These are phyloP conservation scores for Penicillium flavigenum DNA, from an alignment of 495 filamentous ascomycete species.

Conservation along the genomic window DNA sequence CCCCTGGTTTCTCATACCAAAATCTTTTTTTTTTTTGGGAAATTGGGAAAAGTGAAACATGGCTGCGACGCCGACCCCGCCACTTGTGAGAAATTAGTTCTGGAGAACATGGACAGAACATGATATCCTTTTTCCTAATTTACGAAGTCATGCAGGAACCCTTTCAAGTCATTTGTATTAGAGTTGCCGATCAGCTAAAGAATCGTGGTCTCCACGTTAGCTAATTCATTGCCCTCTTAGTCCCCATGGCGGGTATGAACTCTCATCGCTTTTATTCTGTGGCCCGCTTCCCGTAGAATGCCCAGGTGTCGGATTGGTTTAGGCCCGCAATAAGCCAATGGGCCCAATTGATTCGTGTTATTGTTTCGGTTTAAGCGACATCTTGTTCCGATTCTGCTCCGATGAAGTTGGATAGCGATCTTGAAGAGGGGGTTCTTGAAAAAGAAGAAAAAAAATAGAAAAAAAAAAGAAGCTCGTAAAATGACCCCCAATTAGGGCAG, in stretches of 20 bases:
- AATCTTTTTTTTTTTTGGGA: too few species aligned
- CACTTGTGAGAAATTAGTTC: slow-evolving; percentile 14
- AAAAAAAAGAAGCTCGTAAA: neutral
- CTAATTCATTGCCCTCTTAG: slow-evolving; percentile 12
- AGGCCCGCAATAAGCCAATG: slow-evolving; percentile 1
- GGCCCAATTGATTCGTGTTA: neutral
- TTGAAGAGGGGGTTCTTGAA: neutral
- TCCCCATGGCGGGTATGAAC: slow-evolving; percentile 3
- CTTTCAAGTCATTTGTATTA: slow-evolving; percentile 18
- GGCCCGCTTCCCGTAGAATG: slow-evolving; percentile 9
- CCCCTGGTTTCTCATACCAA: neutral
- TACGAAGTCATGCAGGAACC: slow-evolving; percentile 25
- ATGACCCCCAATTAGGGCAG: slow-evolving; percentile 1
- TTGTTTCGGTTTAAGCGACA: slow-evolving; percentile 5
- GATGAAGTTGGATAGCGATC: neutral
- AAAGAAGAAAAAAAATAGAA: neutral
- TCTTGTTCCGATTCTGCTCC: neutral
- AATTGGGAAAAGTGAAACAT: slow-evolving; percentile 25
- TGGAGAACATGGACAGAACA: slow-evolving; percentile 1
- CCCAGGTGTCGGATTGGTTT: neutral
- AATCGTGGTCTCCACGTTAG: slow-evolving; percentile 26
- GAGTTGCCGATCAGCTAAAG: slow-evolving; percentile 29
- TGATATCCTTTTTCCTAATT: neutral
- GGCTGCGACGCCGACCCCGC: slow-evolving; percentile 22
- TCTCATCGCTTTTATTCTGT: slow-evolving; percentile 2